Conservation (phyloP, 1,284 basidiomycete species). For the Caloboletus inedulis region DNA sequence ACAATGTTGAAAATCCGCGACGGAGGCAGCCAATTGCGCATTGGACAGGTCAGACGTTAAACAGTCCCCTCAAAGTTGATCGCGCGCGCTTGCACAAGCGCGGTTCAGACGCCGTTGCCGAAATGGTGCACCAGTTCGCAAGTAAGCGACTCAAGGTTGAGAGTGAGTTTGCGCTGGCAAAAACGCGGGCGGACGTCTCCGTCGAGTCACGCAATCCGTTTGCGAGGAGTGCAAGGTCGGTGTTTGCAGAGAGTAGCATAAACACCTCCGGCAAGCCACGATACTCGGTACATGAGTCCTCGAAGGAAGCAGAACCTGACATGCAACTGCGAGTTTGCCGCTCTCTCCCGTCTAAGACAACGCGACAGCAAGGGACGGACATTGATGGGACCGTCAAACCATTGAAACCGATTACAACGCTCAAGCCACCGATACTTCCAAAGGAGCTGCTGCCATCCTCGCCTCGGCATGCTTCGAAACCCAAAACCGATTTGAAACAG, state of each 20-base stretch:
- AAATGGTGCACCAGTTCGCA: slow-evolving; percentile 23
- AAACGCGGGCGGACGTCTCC: not conserved
- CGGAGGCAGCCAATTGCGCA: not conserved
- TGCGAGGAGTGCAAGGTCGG: slow-evolving; percentile 15
- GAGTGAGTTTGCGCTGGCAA: slow-evolving; percentile 25
- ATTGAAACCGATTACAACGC: slow-evolving; percentile 38
- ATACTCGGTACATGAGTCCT: not conserved
- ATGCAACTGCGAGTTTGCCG: slow-evolving; percentile 6
- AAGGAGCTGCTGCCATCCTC: slow-evolving; percentile 21
- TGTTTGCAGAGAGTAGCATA: slow-evolving; percentile 18
- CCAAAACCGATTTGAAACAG: slow-evolving; percentile 19
- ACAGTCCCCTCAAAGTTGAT: slow-evolving; percentile 19
- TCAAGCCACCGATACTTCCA: slow-evolving; percentile 35
- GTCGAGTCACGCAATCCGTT: slow-evolving; percentile 25
- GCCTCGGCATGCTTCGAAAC: slow-evolving; percentile 6
- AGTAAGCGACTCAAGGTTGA: slow-evolving; percentile 26
- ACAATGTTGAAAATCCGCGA: not conserved
- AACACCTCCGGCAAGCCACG: not conserved
- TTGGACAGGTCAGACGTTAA: slow-evolving; percentile 5
- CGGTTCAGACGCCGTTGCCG: slow-evolving; percentile 17
- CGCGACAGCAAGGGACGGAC: not conserved
- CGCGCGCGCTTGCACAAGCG: slow-evolving; percentile 29
- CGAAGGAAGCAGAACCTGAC: not conserved
- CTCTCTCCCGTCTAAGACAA: slow-evolving; percentile 7
- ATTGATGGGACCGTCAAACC: slow-evolving; percentile 19